Evolutionary conservation across 441 rosid genomes (phyloP).

Genomic region (Gossypium davidsonii): DNA sequence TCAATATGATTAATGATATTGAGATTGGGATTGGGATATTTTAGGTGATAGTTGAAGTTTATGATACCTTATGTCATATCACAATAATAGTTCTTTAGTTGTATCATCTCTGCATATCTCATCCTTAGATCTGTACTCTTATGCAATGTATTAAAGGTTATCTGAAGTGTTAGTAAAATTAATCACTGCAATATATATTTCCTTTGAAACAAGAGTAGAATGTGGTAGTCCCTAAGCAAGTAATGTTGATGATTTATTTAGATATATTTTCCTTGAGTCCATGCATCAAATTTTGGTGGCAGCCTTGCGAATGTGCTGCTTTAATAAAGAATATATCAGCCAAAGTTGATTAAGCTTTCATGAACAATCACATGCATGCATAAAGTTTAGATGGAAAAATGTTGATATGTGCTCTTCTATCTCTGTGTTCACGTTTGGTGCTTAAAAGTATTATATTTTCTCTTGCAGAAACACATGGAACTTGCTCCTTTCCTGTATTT

Average conservation of each 20-base stretch:
- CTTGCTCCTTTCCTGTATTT: slow-evolving; percentile 70
- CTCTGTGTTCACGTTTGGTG: neutral
- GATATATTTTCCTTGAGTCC: neutral
- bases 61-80: neutral
- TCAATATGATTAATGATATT: neutral
- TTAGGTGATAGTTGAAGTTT: neutral
- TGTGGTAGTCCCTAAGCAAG: slow-evolving; percentile 8
- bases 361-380: neutral
- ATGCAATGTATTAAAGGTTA: neutral
- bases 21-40: neutral
- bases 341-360: neutral
- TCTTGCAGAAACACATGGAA: slow-evolving; percentile 88
- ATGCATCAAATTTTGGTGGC: neutral
- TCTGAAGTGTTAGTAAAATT: neutral
- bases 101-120: neutral
- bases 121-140: neutral
- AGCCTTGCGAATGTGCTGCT: neutral
- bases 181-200: neutral
- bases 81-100: neutral
- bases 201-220: neutral
- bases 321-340: neutral
- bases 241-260: neutral
- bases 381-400: neutral
- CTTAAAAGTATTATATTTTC: slow-evolving; percentile 11
- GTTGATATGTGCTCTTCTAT: neutral